Base-by-base conservation (phyloP, 2,329 filamentous ascomycete species). In the Botrytis porri region DNA sequence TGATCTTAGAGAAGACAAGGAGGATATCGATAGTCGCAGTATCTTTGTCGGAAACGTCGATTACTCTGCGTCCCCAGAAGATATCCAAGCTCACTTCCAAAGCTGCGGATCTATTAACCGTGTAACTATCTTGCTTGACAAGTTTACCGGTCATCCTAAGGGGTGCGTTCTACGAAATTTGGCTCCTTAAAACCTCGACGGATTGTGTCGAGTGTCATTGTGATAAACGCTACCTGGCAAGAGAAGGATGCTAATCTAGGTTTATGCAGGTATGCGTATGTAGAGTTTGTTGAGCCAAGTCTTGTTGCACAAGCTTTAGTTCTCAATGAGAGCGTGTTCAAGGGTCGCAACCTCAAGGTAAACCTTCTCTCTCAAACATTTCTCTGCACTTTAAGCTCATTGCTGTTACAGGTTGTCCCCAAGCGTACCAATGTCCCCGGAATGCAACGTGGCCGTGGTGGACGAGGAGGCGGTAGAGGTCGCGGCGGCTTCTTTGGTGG, bases 31-130 rank as follows among this genome's bases (percentile, higher is more conserved):
- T 84, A 91, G 91, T 77, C 91, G 96, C 80, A 98, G 94, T 84
- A 94, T 99, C 83, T 99, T 99, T 82, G 96, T 99, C 62, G 96
- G 96, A 78, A 99, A 99, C 79, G 96, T 99, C 77, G 96, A 99
- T 84, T 99, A 99, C 83, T 95, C 93, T 75, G 95, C 95, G 35
- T 97, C 94, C 41, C 96, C 96, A 3, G 96, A 99, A 84, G 96
- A 99, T 85, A 96, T 99, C 74, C 96, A 99, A 85, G 93, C 94
- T 74, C 96, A 99, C 81, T 99, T 99, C 85, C 94, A 97, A 86
- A 97, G 91, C 86, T 97, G 94, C 80, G 96, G 96, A 74, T 94
- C 93, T 77, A 99, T 99, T 86, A 99, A 99, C 84, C 92, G 96
- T 75, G 96, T 99, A 74, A 99, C 96, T 1, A 99, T 99, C 77